Conservation (phyloP, 2,329 filamentous ascomycete genomes). For the Tolypocladium guangdongense region DNA sequence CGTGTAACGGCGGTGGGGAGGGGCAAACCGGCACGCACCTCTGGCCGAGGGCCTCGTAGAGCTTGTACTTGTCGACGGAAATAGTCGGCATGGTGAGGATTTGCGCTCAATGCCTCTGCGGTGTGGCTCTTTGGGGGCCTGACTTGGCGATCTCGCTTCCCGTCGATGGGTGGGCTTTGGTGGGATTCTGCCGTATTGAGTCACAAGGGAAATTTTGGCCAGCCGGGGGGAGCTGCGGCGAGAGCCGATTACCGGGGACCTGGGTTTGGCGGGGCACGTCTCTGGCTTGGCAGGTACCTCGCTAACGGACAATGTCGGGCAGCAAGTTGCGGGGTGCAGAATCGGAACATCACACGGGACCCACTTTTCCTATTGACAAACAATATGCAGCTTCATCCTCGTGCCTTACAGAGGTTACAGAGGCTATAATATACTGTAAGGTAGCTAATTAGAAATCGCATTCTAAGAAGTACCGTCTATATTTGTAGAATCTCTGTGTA, state of each 20-base stretch:
- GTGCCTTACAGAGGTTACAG: too few species aligned
- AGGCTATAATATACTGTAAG: too few species aligned
- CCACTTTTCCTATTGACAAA: too few species aligned
- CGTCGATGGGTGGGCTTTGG: conserved; percentile 2
- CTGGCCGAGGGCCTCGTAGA: conserved; percentile 85
- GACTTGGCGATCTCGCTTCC: conserved; percentile 1
- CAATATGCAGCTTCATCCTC: too few species aligned
- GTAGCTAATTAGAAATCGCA: too few species aligned
- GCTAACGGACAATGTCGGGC: background rate
- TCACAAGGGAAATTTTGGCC: conserved; percentile 30
- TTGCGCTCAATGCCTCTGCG: conserved; percentile 11
- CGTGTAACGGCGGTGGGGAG: conserved; percentile 10
- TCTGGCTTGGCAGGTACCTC: background rate
- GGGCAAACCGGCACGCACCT: conserved; percentile 42
- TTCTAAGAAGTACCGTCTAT: too few species aligned
- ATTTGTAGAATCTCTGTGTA: too few species aligned
- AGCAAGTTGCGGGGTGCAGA: conserved; percentile 4
- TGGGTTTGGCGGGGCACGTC: conserved; percentile 13
- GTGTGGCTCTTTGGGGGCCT: background rate
- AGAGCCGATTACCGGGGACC: background rate
- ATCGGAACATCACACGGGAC: conserved; percentile 20
- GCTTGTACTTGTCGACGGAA: conserved; percentile 86
- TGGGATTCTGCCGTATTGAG: conserved; percentile 14
- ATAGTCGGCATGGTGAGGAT: conserved; percentile 77
- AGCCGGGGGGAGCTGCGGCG: background rate